These are phyloP conservation scores for Xylariaceae sp. DNA, from an alignment of 2,329 filamentous ascomycete genomes.

Conservation along the genomic window DNA sequence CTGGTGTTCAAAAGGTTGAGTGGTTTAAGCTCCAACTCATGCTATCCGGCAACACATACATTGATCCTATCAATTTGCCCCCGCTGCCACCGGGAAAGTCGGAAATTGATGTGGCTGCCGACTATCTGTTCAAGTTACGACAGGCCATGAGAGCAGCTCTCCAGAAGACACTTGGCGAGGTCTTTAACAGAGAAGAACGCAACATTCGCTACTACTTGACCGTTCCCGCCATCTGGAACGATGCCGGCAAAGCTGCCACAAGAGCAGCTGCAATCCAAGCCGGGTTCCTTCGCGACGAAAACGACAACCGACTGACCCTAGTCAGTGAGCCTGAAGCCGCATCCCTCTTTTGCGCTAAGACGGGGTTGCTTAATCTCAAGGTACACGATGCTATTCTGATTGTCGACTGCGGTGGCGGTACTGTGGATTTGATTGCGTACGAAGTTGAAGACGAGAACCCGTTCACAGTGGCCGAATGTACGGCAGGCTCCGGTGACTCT, in stretches of 20 bases:
- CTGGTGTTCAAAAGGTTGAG: slow-evolving; percentile 96
- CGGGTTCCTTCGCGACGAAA: slow-evolving; percentile 93
- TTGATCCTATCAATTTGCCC: slow-evolving; percentile 97
- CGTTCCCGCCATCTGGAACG: slow-evolving; percentile 99
- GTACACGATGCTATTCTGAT: slow-evolving; percentile 98
- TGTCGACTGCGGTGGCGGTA: slow-evolving; percentile 96
- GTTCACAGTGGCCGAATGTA: slow-evolving; percentile 95
- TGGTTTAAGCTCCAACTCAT: slow-evolving; percentile 99
- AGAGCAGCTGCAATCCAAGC: slow-evolving; percentile 94
- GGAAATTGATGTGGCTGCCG: slow-evolving; percentile 97
- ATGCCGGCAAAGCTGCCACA: slow-evolving; percentile 95
- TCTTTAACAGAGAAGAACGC: slow-evolving; percentile 95
- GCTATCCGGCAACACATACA: slow-evolving; percentile 98
- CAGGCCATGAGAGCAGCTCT: slow-evolving; percentile 95
- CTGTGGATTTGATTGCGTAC: slow-evolving; percentile 97
- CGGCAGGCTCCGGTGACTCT: slow-evolving; percentile 92
- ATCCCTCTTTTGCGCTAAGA: slow-evolving; percentile 96
- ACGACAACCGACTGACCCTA: slow-evolving; percentile 91
- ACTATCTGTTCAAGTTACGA: slow-evolving; percentile 96
- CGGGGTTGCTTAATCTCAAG: slow-evolving; percentile 90
- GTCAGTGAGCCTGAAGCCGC: slow-evolving; percentile 96
- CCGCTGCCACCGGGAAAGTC: slow-evolving; percentile 96
- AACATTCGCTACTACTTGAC: slow-evolving; percentile 98
- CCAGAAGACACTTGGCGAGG: slow-evolving; percentile 93
- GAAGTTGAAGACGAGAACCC: slow-evolving; percentile 97